Percentiles rank a stretch among this genome's conserved stretches.
Evolutionary conservation across 441 rosid species (phyloP).

Genomic region (Bocquillonia castaneifolia): DNA sequence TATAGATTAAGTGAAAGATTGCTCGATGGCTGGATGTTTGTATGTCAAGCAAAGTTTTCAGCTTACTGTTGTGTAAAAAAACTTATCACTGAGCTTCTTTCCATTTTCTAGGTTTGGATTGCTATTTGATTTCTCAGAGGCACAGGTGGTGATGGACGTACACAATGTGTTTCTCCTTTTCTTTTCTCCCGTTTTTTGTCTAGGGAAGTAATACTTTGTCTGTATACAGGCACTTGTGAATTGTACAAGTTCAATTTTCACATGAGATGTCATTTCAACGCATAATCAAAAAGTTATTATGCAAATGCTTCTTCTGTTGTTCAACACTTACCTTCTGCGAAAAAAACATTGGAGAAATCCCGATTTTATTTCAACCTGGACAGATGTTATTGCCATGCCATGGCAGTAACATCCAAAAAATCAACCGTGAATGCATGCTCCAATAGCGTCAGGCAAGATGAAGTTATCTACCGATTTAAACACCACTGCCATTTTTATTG

Average conservation of each 20-base stretch:
- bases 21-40: conserved; percentile 8
- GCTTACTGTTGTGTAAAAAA: background rate
- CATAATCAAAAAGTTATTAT: background rate
- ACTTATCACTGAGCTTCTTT: background rate
- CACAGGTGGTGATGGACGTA: no score
- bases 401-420: background rate
- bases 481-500: background rate
- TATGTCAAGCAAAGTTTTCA: conserved; percentile 10
- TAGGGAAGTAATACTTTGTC: no score
- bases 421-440: background rate
- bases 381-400: background rate
- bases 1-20: background rate
- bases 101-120: background rate
- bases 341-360: background rate
- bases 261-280: background rate
- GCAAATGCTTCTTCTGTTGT: background rate
- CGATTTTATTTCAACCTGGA: background rate
- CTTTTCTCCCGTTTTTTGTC: no score
- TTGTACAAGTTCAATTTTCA: background rate
- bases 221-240: background rate
- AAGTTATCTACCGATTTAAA: background rate
- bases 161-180: no score
- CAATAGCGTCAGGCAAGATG: background rate
- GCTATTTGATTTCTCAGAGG: background rate
- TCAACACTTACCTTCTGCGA: background rate